Evolutionary conservation across 306 rosid genomes (phyloP).

Genomic region (Prunus campanulata): DNA sequence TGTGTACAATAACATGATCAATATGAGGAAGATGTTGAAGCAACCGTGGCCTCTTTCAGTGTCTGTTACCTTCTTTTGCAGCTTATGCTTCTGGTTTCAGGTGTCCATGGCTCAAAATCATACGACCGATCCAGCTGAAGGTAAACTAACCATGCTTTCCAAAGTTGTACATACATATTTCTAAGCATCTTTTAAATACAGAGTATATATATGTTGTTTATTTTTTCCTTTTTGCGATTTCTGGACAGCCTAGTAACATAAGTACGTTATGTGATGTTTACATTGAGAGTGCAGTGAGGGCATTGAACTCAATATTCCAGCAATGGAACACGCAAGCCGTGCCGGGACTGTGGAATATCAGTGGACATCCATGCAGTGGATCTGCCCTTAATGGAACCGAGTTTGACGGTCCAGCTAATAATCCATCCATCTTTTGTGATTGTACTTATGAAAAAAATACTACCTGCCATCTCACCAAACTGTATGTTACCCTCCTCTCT

Average conservation of each 20-base stretch:
- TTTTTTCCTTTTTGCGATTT: background rate
- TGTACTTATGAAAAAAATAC: background rate
- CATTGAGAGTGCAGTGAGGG: constrained; percentile 15
- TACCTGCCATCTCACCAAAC: constrained; percentile 25
- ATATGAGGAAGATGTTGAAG: background rate
- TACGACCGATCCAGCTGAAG: constrained; percentile 26
- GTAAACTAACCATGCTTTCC: background rate
- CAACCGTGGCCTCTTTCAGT: background rate
- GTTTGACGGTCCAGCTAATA: background rate
- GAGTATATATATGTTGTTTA: background rate
- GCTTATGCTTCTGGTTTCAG: background rate
- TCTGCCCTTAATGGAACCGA: background rate
- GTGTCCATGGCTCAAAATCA: constrained; percentile 16
- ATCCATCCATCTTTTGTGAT: constrained; percentile 16
- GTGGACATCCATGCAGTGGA: constrained; percentile 32
- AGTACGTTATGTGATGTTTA: background rate
- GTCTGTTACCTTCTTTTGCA: background rate
- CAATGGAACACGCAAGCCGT: constrained; percentile 13
- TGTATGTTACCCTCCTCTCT: constrained; percentile 16
- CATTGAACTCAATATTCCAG: constrained; percentile 26
- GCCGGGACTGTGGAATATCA: constrained; percentile 16
- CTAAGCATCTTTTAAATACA: too few species aligned
- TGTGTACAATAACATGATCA: too few species aligned
- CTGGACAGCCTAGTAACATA: background rate
- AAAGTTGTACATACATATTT: background rate